A percentile compares a stretch with the other conserved stretches of the same genome.
Evolutionary conservation across 140 eudicot genomes (phyloP).

Genomic region (Ambrosia hybrid): DNA sequence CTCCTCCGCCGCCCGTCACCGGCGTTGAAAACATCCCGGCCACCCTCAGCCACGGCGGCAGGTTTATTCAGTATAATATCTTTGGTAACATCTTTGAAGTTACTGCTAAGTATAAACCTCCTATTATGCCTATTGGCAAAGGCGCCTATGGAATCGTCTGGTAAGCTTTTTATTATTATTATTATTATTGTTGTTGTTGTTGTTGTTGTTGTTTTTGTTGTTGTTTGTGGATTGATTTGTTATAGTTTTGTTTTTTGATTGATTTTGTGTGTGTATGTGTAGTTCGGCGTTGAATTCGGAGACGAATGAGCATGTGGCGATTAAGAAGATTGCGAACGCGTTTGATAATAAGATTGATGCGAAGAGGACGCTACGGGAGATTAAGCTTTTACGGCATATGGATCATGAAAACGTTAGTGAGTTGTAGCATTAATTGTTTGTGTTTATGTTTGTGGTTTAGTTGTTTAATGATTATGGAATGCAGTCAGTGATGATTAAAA

Average conservation of each 20-base stretch:
- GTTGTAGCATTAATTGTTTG: conserved; percentile 16
- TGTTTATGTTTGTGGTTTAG: neutral
- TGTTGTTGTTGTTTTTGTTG: neutral
- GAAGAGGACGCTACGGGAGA: conserved; percentile 82
- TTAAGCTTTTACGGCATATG: conserved; percentile 92
- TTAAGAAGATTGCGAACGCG: conserved; percentile 93
- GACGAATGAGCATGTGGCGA: conserved; percentile 90
- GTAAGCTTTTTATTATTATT: conserved; percentile 35
- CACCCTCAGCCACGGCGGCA: conserved; percentile 81
- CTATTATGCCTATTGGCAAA: conserved; percentile 95
- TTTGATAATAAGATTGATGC: conserved; percentile 86
- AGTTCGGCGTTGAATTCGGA: conserved; percentile 93
- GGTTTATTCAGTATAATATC: conserved; percentile 90
- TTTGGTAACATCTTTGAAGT: conserved; percentile 96
- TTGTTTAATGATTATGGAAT: neutral
- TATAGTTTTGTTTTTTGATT: too few species aligned
- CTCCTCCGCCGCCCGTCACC: conserved; percentile 47
- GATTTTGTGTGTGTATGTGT: neutral
- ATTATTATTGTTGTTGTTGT: neutral
- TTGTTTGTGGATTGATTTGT: too few species aligned
- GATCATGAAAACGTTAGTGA: conserved; percentile 95
- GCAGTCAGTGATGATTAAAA: conserved; percentile 5
- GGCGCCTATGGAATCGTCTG: conserved; percentile 99
- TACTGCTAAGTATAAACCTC: conserved; percentile 91
- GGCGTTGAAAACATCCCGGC: conserved; percentile 74